phyloP scores from a whole-genome alignment of 768 basidiomycete species.

The Clathrus columnatus region DNA sequence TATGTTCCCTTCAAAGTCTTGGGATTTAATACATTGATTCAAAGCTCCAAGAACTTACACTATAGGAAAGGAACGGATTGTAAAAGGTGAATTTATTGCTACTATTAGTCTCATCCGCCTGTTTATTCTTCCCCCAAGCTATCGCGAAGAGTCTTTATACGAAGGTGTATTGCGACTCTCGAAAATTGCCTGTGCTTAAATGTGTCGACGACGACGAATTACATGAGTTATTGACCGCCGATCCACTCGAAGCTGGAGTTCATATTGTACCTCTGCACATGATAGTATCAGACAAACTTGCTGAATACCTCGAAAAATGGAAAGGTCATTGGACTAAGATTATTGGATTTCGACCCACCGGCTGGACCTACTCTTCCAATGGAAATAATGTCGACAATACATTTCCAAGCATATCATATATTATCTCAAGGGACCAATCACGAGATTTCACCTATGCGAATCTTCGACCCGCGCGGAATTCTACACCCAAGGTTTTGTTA shows the following conservation, averaged over 20 bases:
- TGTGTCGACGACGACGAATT: constrained; percentile 83
- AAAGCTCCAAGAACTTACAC: constrained; percentile 71
- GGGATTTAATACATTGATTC: constrained; percentile 1
- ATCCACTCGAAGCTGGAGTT: constrained; percentile 70
- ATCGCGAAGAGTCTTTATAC: constrained; percentile 73
- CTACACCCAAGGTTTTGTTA: constrained; percentile 58
- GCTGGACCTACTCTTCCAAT: constrained; percentile 82
- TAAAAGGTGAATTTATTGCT: constrained; percentile 63
- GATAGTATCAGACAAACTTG: constrained; percentile 70
- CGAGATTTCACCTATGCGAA: constrained; percentile 61
- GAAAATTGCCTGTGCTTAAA: constrained; percentile 73
- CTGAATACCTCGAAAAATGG: constrained; percentile 66
- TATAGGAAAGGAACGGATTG: constrained; percentile 95
- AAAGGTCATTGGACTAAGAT: constrained; percentile 61
- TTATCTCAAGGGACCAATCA: constrained; percentile 60
- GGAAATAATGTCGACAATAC: constrained; percentile 45
- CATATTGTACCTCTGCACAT: constrained; percentile 74
- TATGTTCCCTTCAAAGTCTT: constrained; percentile 18
- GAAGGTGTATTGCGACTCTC: constrained; percentile 83
- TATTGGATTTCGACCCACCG: constrained; percentile 87
- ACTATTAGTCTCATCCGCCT: background rate
- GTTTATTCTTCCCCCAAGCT: constrained; percentile 34
- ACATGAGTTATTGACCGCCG: constrained; percentile 61
- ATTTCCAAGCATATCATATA: constrained; percentile 52
- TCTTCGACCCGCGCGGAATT: constrained; percentile 61